Evolutionary conservation across 2,329 filamentous ascomycete species (phyloP).

Genomic region (Calonectria multiphialidica): DNA sequence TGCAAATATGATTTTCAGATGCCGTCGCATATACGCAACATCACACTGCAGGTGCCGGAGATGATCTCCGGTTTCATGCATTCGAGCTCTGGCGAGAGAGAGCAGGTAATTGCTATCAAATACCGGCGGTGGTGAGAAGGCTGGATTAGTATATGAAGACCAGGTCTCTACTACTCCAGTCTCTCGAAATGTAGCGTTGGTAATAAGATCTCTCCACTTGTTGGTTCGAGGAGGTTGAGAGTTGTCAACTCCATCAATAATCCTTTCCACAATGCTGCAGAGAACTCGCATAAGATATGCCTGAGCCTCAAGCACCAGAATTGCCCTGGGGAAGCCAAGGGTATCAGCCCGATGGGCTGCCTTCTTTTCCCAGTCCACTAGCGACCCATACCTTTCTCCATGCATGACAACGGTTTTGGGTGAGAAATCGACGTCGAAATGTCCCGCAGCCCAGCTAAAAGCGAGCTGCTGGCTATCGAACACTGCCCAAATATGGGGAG

Average conservation of each 20-base stretch:
- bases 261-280: background rate
- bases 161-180: background rate
- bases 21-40: background rate
- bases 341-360: background rate
- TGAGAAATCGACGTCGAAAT: background rate
- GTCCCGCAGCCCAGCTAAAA: background rate
- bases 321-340: background rate
- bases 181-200: background rate
- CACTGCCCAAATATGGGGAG: background rate
- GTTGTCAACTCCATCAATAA: background rate
- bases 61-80: background rate
- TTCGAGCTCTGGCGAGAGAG: constrained; percentile 5
- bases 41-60: background rate
- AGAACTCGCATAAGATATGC: background rate
- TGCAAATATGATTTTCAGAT: background rate
- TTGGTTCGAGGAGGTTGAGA: background rate
- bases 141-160: constrained; percentile 8
- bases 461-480: background rate
- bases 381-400: background rate
- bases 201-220: background rate
- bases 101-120: constrained; percentile 1
- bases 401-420: constrained; percentile 1
- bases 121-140: constrained; percentile 2
- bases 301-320: background rate
- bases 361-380: background rate